Base-by-base conservation (phyloP, 345 rosid genomes). In the Eucalyptus rudis region DNA sequence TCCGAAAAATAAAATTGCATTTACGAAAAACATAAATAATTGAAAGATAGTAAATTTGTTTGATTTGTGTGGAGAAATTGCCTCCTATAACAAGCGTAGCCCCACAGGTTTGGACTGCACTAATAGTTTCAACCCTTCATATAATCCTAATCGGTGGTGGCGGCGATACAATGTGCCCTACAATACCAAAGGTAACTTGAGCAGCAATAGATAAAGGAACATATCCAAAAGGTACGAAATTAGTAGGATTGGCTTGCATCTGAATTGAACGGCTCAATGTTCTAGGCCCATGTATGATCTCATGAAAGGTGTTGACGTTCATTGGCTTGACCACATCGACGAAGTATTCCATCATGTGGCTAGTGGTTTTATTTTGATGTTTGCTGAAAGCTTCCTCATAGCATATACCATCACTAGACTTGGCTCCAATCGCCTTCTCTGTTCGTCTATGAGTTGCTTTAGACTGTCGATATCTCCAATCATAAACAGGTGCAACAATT, bases 1-100 rank as follows among this genome's bases (percentile, higher is more conserved):
- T 52, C 1, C 0, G 1, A 52, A 52, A 1, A 52, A 19, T 56
- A 56, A 56, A 56, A 56, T 1, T 56, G 13, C 1, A 56, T 1
- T 56, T 24, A 56, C 3, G 3, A 13, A 56, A 56, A 56, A 29
- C 6, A 22, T 56, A 24, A 13, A 56, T 56, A 24, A 56, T 9
- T 56, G 13, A 56, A 56, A 24, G 13, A 56, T 56, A 1, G 62
- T 56, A 56, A 24, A 56, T 56, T 22, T 22, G 29, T 24, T 56
- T 56, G 62, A 22, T 56, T 56, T 56, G 29, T 56, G 13, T 24
- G 20, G 13, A 1, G 6, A 56, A 56, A 56, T 56, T 56, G 29
- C 29, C 29, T 56, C 29, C 29, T 10, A 1, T 56, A 33, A n/a
- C 20, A n/a, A 17, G 76, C 33, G 1, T 14, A 3, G 10, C 3